Base-by-base conservation (phyloP, 768 basidiomycete species). In the Suillus discolor region DNA sequence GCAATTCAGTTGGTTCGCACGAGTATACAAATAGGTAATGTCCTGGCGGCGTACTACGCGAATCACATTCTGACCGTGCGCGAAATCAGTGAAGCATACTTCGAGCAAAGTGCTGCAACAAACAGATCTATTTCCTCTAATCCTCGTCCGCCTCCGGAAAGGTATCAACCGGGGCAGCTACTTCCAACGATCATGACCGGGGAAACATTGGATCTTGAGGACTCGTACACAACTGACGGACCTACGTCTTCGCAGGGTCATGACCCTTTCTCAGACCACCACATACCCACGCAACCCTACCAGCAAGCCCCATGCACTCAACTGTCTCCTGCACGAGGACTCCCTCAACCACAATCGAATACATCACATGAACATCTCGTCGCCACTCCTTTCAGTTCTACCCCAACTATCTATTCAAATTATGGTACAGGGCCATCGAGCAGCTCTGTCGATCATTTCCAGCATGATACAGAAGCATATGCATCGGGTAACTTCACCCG, bases 391-490 rank as follows among this genome's bases (percentile, higher is more conserved):
- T 78, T 79, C 57, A 64, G 51, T 38, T 65, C 75, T 31, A 67
- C 67, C 11, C 47, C 64, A 0, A 65, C 65, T 36, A 18, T 64
- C 34, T 66, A 70, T 44, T 53, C 66, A 3, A 44, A 61, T 31
- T 64, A 69, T 23, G 47, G 28, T 47, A 34, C 11, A 25, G 71
- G 76, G 20, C 68, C 76, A 59, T 70, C 79, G 9, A 75, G 78
- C 23, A 55, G 39, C 16, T 67, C 69, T 6, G 67, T 87, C 16
- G 87, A 88, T 69, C 87, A 89, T 73, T 90, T 89, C 73, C 80
- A 81, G 51, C 82, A 87, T 61, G 89, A 91, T 70, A 78, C 85
- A 0, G 90, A 90, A 70, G 89, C 88, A 3, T 92, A 89, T 68
- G 82, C 91, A 11, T 89, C 90, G 0, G 90, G 88, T 8, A 82